These are phyloP conservation scores for Diplodia seriata DNA, from an alignment of 2,329 filamentous ascomycete genomes.

Conservation along the genomic window DNA sequence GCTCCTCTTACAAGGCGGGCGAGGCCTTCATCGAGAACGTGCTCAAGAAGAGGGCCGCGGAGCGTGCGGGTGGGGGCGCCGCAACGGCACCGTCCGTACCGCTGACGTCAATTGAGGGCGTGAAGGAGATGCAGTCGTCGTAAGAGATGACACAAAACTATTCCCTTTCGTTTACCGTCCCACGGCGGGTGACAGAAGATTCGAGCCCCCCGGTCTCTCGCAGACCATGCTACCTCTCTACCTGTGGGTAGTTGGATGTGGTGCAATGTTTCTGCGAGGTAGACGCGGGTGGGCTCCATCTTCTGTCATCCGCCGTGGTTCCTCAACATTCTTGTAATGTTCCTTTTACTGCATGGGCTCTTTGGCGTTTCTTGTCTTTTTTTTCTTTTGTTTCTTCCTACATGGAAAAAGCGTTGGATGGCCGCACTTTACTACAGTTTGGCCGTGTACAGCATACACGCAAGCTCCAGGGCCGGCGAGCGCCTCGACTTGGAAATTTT, in stretches of 20 bases:
- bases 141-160: background rate
- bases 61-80: constrained; percentile 35
- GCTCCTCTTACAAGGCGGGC: constrained; percentile 96
- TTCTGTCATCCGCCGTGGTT: background rate
- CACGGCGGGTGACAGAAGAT: too few species aligned
- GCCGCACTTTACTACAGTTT: background rate
- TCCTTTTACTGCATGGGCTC: background rate
- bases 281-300: background rate
- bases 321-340: constrained; percentile 1
- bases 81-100: background rate
- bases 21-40: constrained; percentile 99
- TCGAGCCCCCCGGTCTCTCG: too few species aligned
- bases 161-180: background rate
- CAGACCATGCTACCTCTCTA: too few species aligned
- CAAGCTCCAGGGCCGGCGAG: background rate
- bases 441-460: background rate
- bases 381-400: background rate
- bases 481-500: background rate
- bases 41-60: constrained; percentile 74
- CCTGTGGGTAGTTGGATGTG: too few species aligned
- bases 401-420: background rate
- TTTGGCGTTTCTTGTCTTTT: background rate
- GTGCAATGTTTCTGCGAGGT: too few species aligned
- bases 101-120: background rate
- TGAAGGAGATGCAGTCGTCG: constrained; percentile 6